Evolutionary conservation across 768 basidiomycete genomes (phyloP), one percentile per base, ranked within the genome.

Genomic region (Trametes gibbosa): DNA sequence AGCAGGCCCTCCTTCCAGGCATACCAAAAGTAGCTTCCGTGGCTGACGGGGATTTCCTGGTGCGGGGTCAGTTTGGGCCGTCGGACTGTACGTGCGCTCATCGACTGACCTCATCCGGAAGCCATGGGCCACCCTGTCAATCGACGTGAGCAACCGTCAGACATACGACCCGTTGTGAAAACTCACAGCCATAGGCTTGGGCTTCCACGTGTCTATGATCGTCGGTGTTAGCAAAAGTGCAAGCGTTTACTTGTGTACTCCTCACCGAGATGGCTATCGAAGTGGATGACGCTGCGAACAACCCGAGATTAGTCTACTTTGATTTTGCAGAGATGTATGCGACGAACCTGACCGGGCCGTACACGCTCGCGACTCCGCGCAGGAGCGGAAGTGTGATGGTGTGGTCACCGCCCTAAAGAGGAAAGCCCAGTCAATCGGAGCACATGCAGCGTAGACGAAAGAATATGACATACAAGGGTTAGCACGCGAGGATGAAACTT

Each of bases 11-110:
- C 71, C 29, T 74, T 54, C 53, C 63, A 46, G 1, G 73, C 73
- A 50, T 70, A 72, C 59, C 63, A 74, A 65, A 74, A 74, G 62
- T 72, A 74, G 60, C 66, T 70, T 3, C 70, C 72, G 56, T 72
- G 71, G 19, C 62, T 66, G 42, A 73, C 69, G 16, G 69, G 71
- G 6, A 70, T 61, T 39, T 70, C 69, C 62, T 64, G 29, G 1
- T 39, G 2, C 23, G 2, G 34, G 8, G 34, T 63, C 3, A 56
- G 56, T 24, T 19, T 37, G 13, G 25, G 25, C 7, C 12, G 16
- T 21, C 17, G 6, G 19, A 17, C 14, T 34, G 17, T 13, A 32
- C 0, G 16, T 5, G n/a, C 21, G 5, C 4, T 21, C 12, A 21
- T 16, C 2, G 10, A 35, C 32, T 23, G 42, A 62, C 64, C 53